A percentile compares a stretch with the other conserved stretches of the same genome.
Conservation (phyloP, 495 filamentous ascomycete genomes). For the Penicillium psychrofluorescens region DNA sequence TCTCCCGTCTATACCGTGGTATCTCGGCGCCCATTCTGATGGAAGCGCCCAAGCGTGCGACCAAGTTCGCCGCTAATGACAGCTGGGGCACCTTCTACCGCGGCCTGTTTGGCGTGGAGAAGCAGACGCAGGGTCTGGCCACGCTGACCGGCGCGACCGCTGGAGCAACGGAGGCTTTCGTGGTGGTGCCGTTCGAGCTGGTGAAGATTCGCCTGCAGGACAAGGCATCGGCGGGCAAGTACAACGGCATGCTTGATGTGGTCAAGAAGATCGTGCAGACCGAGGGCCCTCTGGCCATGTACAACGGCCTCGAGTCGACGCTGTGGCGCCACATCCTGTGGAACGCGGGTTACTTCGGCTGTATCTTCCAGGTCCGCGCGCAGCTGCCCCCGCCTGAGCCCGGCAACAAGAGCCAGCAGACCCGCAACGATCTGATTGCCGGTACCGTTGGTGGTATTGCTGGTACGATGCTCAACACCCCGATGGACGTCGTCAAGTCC, state of each 20-base stretch:
- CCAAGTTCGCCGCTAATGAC: slow-evolving; percentile 98
- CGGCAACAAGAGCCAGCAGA: slow-evolving; percentile 68
- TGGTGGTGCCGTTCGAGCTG: slow-evolving; percentile 90
- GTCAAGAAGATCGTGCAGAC: slow-evolving; percentile 75
- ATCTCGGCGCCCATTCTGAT: slow-evolving; percentile 95
- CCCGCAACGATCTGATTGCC: slow-evolving; percentile 78
- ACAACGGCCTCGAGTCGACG: slow-evolving; percentile 94
- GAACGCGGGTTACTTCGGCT: slow-evolving; percentile 97
- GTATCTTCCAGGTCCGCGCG: slow-evolving; percentile 89
- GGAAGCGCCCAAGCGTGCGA: slow-evolving; percentile 97
- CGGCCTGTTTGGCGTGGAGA: slow-evolving; percentile 66
- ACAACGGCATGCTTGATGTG: slow-evolving; percentile 88
- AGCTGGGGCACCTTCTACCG: slow-evolving; percentile 93
- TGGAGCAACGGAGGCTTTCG: slow-evolving; percentile 91
- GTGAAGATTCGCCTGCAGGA: slow-evolving; percentile 97
- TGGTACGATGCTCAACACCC: slow-evolving; percentile 91
- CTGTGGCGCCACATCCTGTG: slow-evolving; percentile 96
- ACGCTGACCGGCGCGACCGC: slow-evolving; percentile 89
- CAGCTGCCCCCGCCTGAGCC: slow-evolving; percentile 66
- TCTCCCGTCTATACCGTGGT: slow-evolving; percentile 87
- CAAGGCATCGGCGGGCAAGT: slow-evolving; percentile 87
- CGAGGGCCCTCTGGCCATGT: slow-evolving; percentile 83
- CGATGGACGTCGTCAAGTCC: slow-evolving; percentile 96
- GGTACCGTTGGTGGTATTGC: slow-evolving; percentile 84
- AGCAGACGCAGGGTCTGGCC: slow-evolving; percentile 87